Evolutionary conservation across 805 yeast genomes (phyloP), one percentile per base, ranked within the genome.

Genomic region (Zygosaccharomyces bailii): DNA sequence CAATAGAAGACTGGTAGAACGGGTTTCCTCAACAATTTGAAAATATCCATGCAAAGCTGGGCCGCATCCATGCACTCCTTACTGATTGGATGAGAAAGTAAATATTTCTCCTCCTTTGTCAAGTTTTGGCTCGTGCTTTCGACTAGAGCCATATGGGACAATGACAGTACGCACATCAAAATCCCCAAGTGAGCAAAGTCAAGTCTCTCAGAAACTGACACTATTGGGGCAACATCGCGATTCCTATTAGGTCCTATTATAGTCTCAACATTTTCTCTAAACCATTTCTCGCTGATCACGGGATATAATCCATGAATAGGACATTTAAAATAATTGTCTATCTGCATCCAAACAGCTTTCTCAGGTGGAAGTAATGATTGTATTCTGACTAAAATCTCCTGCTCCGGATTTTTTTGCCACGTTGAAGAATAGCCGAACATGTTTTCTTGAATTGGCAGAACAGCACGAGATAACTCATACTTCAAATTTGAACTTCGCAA

Each of bases 1-100:
- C 80, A 75, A 56, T 80, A 84, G 46, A 80, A 63, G 16, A 80
- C 68, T 0, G 74, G 69, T 20, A 81, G 52, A 14, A 79, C 74
- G 29, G 76, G 70, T 46, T 72, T 63, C 47, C 78, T 60, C 34
- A 76, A 53, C 21, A 79, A 46, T 36, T 73, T 74, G 59, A 80
- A 80, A 50, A 76, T 81, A 46, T 75, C 73, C 36, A 80, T 57
- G 53, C 85, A 80, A 49, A 70, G 58, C 46, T 76, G 76, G 0
- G 84, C 82, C 20, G 73, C 73, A 43, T 66, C 71, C 24, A 76
- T 67, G 11, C 64, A 67, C 17, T 72, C 72, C 31, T 69, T 60
- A 13, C 72, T 70, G 16, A 79, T 67, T 3, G 81, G 80, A 45
- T 74, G 65, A 1, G 61, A 53, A 41, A 76, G 51, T 13, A 80